Percentiles rank a stretch among this genome's conserved stretches.
These are phyloP conservation scores for Juglanconis juglandina DNA, from an alignment of 2,329 filamentous ascomycete genomes.

Conservation along the genomic window DNA sequence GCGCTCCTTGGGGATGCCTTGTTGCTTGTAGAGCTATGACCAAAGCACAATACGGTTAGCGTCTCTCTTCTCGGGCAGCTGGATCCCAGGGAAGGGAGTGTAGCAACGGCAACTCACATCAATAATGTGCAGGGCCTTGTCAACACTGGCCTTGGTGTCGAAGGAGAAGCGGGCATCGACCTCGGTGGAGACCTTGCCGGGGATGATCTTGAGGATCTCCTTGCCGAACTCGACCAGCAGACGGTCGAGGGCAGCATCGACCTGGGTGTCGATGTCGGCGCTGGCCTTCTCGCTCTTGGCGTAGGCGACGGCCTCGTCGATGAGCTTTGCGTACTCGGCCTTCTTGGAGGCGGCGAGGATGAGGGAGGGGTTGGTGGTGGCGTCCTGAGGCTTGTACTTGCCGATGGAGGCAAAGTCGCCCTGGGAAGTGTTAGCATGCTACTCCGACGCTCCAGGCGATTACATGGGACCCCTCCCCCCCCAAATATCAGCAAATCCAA, in stretches of 20 bases:
- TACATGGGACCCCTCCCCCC: too few species aligned
- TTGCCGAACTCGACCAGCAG: conserved; percentile 97
- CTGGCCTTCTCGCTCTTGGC: conserved; percentile 68
- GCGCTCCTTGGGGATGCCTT: conserved; percentile 89
- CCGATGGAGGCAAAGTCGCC: conserved; percentile 81
- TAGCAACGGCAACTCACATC: conserved; percentile 57
- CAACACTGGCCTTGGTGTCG: conserved; percentile 83
- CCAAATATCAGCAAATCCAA: too few species aligned
- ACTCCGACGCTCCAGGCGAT: too few species aligned
- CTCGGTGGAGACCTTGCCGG: conserved; percentile 98
- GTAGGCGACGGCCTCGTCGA: conserved; percentile 79
- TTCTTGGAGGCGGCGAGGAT: conserved; percentile 99
- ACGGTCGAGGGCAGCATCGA: conserved; percentile 86
- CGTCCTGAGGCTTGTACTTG: conserved; percentile 99
- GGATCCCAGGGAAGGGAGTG: not conserved
- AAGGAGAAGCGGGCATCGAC: conserved; percentile 96
- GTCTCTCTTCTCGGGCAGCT: too few species aligned
- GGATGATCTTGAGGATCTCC: conserved; percentile 94
- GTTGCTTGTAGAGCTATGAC: conserved; percentile 82
- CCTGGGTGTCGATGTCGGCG: conserved; percentile 70
- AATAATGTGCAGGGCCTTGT: conserved; percentile 97
- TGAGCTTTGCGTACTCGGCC: conserved; percentile 88
- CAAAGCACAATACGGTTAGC: too few species aligned
- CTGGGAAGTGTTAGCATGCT: not conserved
- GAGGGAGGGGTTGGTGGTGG: conserved; percentile 98